Conservation (phyloP, 805 yeast species). For the Metschnikowia shivogae region DNA sequence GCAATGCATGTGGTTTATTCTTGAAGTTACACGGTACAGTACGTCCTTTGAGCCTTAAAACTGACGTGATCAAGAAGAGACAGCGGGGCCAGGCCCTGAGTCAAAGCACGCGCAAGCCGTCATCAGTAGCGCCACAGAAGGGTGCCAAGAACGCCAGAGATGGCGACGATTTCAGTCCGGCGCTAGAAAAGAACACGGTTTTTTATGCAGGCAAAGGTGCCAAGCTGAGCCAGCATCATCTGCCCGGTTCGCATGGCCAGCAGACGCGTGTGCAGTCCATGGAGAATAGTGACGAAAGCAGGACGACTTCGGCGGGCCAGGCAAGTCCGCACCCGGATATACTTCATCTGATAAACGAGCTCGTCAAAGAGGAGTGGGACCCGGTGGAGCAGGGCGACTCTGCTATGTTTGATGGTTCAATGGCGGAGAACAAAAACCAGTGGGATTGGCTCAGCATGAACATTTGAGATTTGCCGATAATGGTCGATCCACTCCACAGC, state of each 20-base stretch:
- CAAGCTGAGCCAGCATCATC: background rate
- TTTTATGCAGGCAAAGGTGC: background rate
- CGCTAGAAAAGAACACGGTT: slow-evolving; percentile 21
- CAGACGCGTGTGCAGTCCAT: background rate
- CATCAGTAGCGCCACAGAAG: slow-evolving; percentile 1
- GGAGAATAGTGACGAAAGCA: background rate
- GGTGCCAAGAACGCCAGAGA: slow-evolving; percentile 22
- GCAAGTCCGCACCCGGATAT: background rate
- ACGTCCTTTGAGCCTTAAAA: slow-evolving; percentile 83
- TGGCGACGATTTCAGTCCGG: slow-evolving; percentile 50
- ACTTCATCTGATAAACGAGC: slow-evolving; percentile 12
- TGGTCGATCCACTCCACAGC: too few relatives aligned
- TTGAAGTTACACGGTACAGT: slow-evolving; percentile 88
- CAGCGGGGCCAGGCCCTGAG: slow-evolving; percentile 48
- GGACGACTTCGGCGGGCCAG: background rate
- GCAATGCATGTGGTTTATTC: slow-evolving; percentile 62
- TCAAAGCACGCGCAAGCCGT: slow-evolving; percentile 8
- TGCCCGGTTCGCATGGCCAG: background rate
- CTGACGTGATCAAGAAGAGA: slow-evolving; percentile 89
- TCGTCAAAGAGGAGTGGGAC: slow-evolving; percentile 17
- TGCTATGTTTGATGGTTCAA: slow-evolving; percentile 9
- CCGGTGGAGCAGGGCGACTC: slow-evolving; percentile 14
- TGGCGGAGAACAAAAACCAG: slow-evolving; percentile 20
- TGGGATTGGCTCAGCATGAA: slow-evolving; percentile 50
- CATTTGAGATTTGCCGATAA: slow-evolving; percentile 9